phyloP scores from a whole-genome alignment of 1,284 basidiomycete species.

The Caloboletus inedulis region DNA sequence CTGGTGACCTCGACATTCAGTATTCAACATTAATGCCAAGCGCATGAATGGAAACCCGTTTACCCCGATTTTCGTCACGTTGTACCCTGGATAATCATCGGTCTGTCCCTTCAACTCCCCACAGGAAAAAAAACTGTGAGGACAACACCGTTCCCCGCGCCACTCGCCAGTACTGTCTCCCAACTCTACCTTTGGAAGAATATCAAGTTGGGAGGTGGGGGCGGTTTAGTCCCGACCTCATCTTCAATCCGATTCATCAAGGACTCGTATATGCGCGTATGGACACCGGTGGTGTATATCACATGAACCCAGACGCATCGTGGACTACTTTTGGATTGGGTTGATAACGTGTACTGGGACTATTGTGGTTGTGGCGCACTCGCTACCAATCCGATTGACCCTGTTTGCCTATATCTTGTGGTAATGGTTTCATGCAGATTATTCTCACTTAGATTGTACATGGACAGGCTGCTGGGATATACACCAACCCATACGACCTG shows the following conservation, averaged over 20 bases:
- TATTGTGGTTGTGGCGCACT: constrained; percentile 67
- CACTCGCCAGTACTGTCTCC: background rate
- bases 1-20: too few species aligned
- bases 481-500: too few species aligned
- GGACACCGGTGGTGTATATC: constrained; percentile 67
- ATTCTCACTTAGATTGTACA: background rate
- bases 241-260: constrained; percentile 56
- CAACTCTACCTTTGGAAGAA: constrained; percentile 14
- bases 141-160: background rate
- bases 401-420: constrained; percentile 53
- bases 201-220: constrained; percentile 9
- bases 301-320: constrained; percentile 55
- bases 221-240: constrained; percentile 42
- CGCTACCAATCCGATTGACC: constrained; percentile 58
- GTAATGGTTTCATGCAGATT: background rate
- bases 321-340: constrained; percentile 64
- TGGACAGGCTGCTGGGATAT: constrained; percentile 51
- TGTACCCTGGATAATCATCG: too few species aligned
- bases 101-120: too few species aligned
- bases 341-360: constrained; percentile 52
- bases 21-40: too few species aligned
- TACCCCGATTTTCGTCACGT: too few species aligned
- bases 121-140: too few species aligned
- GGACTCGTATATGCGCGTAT: constrained; percentile 64
- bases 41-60: too few species aligned